phyloP scores from a whole-genome alignment of 2,329 filamentous ascomycete species.

The Cordyceps militaris region DNA sequence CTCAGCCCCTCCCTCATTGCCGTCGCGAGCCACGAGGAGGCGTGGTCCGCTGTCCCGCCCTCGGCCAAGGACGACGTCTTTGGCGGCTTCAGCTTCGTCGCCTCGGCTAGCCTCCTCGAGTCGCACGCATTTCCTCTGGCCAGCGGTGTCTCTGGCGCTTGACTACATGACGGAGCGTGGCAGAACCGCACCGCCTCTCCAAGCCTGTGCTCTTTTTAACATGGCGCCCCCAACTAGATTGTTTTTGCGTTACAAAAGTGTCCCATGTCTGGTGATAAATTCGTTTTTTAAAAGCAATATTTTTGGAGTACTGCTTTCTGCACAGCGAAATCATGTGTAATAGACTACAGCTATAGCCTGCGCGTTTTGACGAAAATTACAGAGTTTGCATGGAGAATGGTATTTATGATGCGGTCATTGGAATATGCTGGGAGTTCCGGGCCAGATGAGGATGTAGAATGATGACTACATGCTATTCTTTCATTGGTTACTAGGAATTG shows the following conservation, averaged over 20 bases:
- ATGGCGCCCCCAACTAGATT: not conserved
- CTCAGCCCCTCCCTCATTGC: conserved; percentile 60
- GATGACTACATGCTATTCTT: not conserved
- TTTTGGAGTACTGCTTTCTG: not conserved
- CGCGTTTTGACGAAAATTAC: not conserved
- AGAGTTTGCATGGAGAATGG: not conserved
- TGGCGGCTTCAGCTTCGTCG: conserved; percentile 58
- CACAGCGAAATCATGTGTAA: not conserved
- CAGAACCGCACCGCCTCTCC: not conserved
- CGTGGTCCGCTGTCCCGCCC: conserved; percentile 30
- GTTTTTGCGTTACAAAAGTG: not conserved
- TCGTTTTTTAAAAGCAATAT: not conserved
- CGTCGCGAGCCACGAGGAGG: conserved; percentile 33
- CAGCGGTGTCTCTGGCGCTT: not conserved
- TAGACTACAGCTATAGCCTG: not conserved
- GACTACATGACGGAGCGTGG: conserved; percentile 10
- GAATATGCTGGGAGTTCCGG: not conserved
- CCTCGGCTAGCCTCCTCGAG: conserved; percentile 50
- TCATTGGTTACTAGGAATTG: not conserved
- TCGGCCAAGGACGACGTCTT: conserved; percentile 48
- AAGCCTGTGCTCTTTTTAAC: not conserved
- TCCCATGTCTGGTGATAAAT: not conserved
- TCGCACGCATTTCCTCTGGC: conserved; percentile 33
- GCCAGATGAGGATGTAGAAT: not conserved
- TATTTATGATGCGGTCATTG: not conserved